Conservation (phyloP, 192 early-diverging fungal species). For the Coemansia sp. region DNA sequence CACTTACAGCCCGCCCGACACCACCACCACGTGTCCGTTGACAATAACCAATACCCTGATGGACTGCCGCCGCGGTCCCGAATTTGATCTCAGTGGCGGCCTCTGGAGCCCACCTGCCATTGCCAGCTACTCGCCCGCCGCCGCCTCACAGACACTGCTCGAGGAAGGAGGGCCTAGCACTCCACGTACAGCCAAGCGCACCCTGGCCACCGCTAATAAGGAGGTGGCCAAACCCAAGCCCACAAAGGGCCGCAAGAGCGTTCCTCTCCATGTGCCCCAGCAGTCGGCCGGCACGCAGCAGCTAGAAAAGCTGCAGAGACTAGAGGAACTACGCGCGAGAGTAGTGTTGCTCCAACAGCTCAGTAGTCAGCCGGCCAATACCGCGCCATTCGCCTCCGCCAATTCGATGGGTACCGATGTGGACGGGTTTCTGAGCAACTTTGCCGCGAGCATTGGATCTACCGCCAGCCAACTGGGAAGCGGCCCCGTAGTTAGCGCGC, state of each 20-base stretch:
- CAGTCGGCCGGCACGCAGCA: slow-evolving; percentile 21
- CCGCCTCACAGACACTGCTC: neutral
- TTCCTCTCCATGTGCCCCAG: neutral
- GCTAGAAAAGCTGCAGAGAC: slow-evolving; percentile 38
- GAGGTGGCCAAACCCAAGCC: neutral
- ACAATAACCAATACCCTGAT: neutral
- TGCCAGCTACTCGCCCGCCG: neutral
- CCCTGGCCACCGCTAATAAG: neutral
- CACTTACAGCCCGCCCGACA: slow-evolving; percentile 48
- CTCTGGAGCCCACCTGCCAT: slow-evolving; percentile 14
- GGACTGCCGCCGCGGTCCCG: neutral
- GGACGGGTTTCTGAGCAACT: slow-evolving; percentile 44
- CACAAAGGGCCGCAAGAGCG: slow-evolving; percentile 2
- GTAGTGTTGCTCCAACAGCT: slow-evolving; percentile 46
- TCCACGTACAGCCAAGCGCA: neutral
- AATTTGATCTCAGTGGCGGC: slow-evolving; percentile 19
- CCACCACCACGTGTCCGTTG: neutral
- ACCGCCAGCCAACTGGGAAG: slow-evolving; percentile 44
- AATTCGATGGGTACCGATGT: slow-evolving; percentile 12
- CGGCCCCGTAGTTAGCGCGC: neutral
- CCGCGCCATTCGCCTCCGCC: neutral
- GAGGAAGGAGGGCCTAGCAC: too few species aligned
- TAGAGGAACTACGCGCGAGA: slow-evolving; percentile 44
- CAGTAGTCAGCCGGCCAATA: slow-evolving; percentile 1
- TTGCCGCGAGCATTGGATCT: slow-evolving; percentile 48